Evolutionary conservation across 768 basidiomycete species (phyloP), one percentile per base, ranked within the genome.

Genomic region (Mycena galericulata): DNA sequence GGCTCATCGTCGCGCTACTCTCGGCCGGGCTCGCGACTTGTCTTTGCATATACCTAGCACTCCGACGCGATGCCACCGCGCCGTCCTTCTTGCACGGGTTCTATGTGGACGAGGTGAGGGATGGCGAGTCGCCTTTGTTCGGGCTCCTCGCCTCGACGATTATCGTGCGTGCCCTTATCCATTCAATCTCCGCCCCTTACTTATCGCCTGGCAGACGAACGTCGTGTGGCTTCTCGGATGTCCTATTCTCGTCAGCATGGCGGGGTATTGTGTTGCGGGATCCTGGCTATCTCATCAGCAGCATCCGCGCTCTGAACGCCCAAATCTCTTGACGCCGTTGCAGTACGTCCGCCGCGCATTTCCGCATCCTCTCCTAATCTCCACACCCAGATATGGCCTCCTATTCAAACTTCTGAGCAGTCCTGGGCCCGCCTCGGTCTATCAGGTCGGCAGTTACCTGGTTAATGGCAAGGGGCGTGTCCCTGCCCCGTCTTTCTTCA

Each of bases 211-310:
- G 15, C 41, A 71, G 70, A 67, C 70, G 20, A 71, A 71, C 41
- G 18, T 65, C 12, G 49, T 65, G 1, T 68, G 67, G 70, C 32
- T 60, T 2, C 17, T 72, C 2, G 58, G 59, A 20, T 60, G 50
- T 47, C 70, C 70, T 40, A n/a, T 72, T 22, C 67, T 72, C 49
- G 4, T 62, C 45, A 61, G 62, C 58, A 60, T 72, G 58, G n/a
- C 47, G 0, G 70, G 62, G 1, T 72, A 72, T 36, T 72, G 62
- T 27, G 29, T 72, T 17, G 70, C 63, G 11, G 54, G 61, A 29
- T 50, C 66, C 12, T 71, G 70, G 70, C 62, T 71, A 6, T 63
- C 65, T 5, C 30, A 64, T 32, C 70, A 71, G 54, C 66, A 68
- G 29, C 66, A 29, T 38, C 65, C 62, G 70, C 62, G 62, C 24